Evolutionary conservation across 2,329 filamentous ascomycete species (phyloP).

Genomic region (Talaromyces sp.): DNA sequence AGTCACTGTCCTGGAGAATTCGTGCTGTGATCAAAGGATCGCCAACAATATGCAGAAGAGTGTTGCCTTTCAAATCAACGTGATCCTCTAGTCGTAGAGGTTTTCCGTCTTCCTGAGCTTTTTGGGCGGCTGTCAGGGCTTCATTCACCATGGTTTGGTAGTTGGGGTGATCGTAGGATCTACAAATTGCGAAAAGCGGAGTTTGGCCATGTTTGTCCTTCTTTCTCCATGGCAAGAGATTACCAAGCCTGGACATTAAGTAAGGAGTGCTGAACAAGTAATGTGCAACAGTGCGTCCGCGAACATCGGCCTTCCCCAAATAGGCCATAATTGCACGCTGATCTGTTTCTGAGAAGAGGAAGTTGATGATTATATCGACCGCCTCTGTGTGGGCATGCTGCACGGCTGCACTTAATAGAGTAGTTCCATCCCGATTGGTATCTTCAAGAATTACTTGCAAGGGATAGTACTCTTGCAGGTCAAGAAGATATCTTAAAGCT

Average conservation of each 20-base stretch:
- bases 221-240: conserved; percentile 77
- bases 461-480: conserved; percentile 69
- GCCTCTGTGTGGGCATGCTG: conserved; percentile 73
- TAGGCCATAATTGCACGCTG: conserved; percentile 59
- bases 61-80: conserved; percentile 88
- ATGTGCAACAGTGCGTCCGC: conserved; percentile 87
- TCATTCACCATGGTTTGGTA: conserved; percentile 84
- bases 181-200: conserved; percentile 89
- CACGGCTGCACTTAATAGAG: conserved; percentile 80
- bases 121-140: conserved; percentile 67
- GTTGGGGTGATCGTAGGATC: conserved; percentile 87
- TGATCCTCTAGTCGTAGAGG: conserved; percentile 90
- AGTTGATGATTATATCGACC: conserved; percentile 69
- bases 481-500: conserved; percentile 72
- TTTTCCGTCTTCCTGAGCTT: conserved; percentile 68
- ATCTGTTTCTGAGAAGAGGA: conserved; percentile 55
- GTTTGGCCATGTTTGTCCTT: conserved; percentile 96
- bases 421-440: conserved; percentile 83
- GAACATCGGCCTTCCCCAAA: conserved; percentile 68
- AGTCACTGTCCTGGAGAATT: conserved; percentile 78
- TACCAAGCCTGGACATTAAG: conserved; percentile 70
- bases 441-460: conserved; percentile 68
- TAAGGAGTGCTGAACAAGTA: conserved; percentile 89
- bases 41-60: conserved; percentile 89
- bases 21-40: conserved; percentile 69